Evolutionary conservation across 306 rosid species (phyloP), one percentile per base, ranked within the genome.

Genomic region (Vigna mungo): DNA sequence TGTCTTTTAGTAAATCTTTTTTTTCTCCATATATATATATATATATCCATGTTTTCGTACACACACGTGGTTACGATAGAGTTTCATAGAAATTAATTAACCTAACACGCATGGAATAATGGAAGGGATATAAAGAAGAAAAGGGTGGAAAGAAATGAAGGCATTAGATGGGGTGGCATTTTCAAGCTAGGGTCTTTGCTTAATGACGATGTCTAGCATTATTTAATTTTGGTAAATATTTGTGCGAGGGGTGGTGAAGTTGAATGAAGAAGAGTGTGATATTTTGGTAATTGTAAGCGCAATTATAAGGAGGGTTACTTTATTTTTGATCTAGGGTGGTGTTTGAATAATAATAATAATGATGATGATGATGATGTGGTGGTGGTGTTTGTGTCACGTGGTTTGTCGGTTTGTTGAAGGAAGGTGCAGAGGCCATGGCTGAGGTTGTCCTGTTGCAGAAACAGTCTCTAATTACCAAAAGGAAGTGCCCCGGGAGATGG

Each of bases 401-500:
- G 84, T 85, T 86, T 89, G 93, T 89, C 93, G 84, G 87, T 74
- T 87, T 82, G 90, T 80, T 72, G 62, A 51, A 81, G 84, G 86
- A 86, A 84, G 79, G 87, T 86, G 84, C 84, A 68, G 71, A 80
- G 74, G 46, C 81, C 65, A 77, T 69, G 77, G 84, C 30, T 74
- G 17, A 46, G 75, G 46, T 87, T 85, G 86, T 85, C 90, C 82
- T 81, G 18, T 71, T 79, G 81, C 72, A 82, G 68, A 48, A 68
- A 67, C 77, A 49, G 64, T 48, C 58, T 61, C 78, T 65, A 71
- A 21, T 69, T 56, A 21, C 56, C 67, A 74, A 71, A 75, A 71
- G 80, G 71, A 20, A 62, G 58, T 74, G 61, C 13, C 43, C 84
- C 83, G 25, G 12, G 14, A 69, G 65, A 81, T 85, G 81, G 81